These are phyloP conservation scores for Luvunga scandens DNA, from an alignment of 345 rosid species.

Conservation along the genomic window DNA sequence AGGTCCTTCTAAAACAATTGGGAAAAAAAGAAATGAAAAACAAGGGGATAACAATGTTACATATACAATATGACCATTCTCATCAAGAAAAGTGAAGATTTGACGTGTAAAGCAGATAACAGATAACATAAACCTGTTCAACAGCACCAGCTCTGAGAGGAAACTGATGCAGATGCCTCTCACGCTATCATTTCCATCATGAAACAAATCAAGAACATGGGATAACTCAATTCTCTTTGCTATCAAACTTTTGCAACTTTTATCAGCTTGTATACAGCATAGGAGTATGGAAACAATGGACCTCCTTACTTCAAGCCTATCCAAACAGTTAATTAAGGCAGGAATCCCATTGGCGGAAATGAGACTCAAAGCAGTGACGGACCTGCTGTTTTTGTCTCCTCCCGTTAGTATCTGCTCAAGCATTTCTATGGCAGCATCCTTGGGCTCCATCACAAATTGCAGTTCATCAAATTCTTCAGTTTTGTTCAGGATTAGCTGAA, in stretches of 20 bases:
- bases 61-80: neutral
- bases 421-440: conserved; percentile 52
- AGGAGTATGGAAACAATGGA: conserved; percentile 46
- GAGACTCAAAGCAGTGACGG: conserved; percentile 36
- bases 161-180: conserved; percentile 57
- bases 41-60: neutral
- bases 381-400: conserved; percentile 45
- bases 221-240: conserved; percentile 44
- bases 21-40: neutral
- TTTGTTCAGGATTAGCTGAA: conserved; percentile 39
- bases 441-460: conserved; percentile 45
- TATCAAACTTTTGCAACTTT: conserved; percentile 44
- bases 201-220: conserved; percentile 56
- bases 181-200: conserved; percentile 47
- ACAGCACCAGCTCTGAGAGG: conserved; percentile 47
- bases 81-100: neutral
- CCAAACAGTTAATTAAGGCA: conserved; percentile 46
- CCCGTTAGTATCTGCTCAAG: conserved; percentile 59
- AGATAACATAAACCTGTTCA: conserved; percentile 43
- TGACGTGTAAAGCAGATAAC: neutral
- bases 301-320: conserved; percentile 42
- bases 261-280: conserved; percentile 56
- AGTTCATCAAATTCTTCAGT: conserved; percentile 37
- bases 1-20: conserved; percentile 39
- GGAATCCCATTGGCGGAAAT: conserved; percentile 54